Conservation (phyloP, 108 stramenopile genomes). For the Nitzschia palea region DNA sequence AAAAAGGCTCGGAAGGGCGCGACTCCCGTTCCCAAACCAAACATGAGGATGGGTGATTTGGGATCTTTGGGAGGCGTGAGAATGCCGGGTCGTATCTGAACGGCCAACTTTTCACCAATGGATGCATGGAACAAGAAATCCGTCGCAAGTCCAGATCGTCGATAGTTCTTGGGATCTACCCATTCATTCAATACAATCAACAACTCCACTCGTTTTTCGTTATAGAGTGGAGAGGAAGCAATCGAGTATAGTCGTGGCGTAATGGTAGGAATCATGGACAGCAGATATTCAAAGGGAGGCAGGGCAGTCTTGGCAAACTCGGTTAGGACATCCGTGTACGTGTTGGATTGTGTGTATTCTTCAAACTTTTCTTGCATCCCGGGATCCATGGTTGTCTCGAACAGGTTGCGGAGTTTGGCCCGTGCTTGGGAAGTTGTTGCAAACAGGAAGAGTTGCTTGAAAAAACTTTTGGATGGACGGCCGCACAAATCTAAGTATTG, state of each 20-base stretch:
- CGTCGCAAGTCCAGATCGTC: conserved; percentile 1
- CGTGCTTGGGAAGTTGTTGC: conserved; percentile 1
- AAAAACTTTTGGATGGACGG: conserved; percentile 10
- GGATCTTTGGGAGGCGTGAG: not conserved
- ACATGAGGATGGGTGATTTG: conserved; percentile 70
- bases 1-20: conserved; percentile 88
- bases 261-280: conserved; percentile 13
- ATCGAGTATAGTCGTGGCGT: conserved; percentile 13
- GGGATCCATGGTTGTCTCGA: not conserved
- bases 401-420: not conserved
- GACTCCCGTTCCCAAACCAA: conserved; percentile 91
- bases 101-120: not conserved
- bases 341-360: not conserved
- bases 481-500: conserved; percentile 16
- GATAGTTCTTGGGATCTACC: not conserved
- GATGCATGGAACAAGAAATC: not conserved
- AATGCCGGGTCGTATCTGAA: conserved; percentile 7
- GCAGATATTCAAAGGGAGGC: conserved; percentile 17
- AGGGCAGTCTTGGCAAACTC: not conserved
- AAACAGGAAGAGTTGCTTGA: conserved; percentile 13
- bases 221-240: conserved; percentile 11
- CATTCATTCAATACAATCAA: conserved; percentile 13
- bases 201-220: conserved; percentile 3
- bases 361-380: not conserved
- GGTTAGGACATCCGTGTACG: conserved; percentile 8